Base-by-base conservation (phyloP, 2,329 filamentous ascomycete species). In the Scedosporium apiospermum region DNA sequence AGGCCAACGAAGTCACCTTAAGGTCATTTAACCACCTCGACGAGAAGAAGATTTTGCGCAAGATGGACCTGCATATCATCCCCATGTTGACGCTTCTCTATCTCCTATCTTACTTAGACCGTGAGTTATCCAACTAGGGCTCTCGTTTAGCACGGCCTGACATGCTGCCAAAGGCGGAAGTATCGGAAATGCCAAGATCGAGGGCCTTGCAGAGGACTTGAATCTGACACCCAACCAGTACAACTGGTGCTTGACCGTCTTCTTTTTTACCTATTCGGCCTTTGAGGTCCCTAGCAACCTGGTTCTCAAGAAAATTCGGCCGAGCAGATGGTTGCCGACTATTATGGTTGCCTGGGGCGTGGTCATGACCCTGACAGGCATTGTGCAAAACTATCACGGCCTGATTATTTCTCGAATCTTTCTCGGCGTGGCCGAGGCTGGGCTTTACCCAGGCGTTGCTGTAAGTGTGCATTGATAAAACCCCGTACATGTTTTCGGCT, bases 61-160 rank as follows among this genome's bases (percentile, higher is more conserved):
- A 82, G 74, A 81, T 83, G 76, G 80, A 82, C 61, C 65, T 78
- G 21, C 78, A 76, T 2, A 68, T 83, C 21, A 80, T 83, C 12
- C 85, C 85, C 0, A 80, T 81, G 88, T 69, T 95, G 81, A 78
- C 89, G 9, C 58, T 84, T 27, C 78, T 90, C 0, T 90, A 90
- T 67, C 76, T 90, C 5, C 77, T 90, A 1, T 88, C 85, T 27
- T 90, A 88, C 69, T 78, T 90, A 23, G 88, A 90, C 69, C 79
- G 80, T 76, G 65, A 68, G 74, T 68, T 46, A n/a, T 10, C 12
- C 30, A 41, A 49, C 60, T 26, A 53, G 51, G 4, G 51, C 12
- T 12, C 51, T 12, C 23, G 23, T 23, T 27, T 57, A 21, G 59
- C 60, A 62, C 23, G 23, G 23, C 23, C 23, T 23, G 23, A 61